Base-by-base conservation (phyloP, 371 early-diverging fungal species). In the Parasitella parasitica region DNA sequence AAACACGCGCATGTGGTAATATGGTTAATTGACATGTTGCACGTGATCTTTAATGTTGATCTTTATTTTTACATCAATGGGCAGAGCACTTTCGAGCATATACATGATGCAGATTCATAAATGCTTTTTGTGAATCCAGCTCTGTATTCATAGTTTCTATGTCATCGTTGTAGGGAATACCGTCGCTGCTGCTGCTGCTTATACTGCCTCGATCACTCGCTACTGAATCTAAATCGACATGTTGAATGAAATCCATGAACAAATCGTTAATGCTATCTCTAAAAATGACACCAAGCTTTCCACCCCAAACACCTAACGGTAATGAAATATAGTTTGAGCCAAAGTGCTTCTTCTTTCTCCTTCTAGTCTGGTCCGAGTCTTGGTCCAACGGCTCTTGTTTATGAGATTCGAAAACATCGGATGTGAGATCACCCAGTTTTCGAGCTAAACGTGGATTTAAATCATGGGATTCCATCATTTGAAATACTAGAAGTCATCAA, bases 291-390 rank as follows among this genome's bases (percentile, higher is more conserved):
- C 80, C 80, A 18, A 79, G 35, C 34, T 65, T 53, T 12, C 80
- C 80, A n/a, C 73, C 80, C 80, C 80, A 79, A 9, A 66, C 51
- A 1, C 80, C 80, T 11, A 79, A 32, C 2, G 80, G 80, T 32
- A 79, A 28, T 7, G 80, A 79, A 2, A 57, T 68, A 30, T 79
- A 73, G 27, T 66, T 70, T n/a, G 61, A 53, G 36, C 67, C 54
- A 50, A 27, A 52, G 37, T 27, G 36, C 30, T 35, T 60, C 22
- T 41, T 51, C 32, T 53, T 49, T 30, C 26, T 55, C 12, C 36
- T 30, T 38, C 39, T 48, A 28, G 48, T 54, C 48, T 54, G 32
- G 28, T 65, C 58, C n/a, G 51, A 15, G 38, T 59, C 59, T 11
- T n/a, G 35, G 7, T n/a, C 18, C 27, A 13, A 50, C 11, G 59